These are phyloP conservation scores for Didymella pomorum DNA, from an alignment of 2,329 filamentous ascomycete species.

Conservation along the genomic window DNA sequence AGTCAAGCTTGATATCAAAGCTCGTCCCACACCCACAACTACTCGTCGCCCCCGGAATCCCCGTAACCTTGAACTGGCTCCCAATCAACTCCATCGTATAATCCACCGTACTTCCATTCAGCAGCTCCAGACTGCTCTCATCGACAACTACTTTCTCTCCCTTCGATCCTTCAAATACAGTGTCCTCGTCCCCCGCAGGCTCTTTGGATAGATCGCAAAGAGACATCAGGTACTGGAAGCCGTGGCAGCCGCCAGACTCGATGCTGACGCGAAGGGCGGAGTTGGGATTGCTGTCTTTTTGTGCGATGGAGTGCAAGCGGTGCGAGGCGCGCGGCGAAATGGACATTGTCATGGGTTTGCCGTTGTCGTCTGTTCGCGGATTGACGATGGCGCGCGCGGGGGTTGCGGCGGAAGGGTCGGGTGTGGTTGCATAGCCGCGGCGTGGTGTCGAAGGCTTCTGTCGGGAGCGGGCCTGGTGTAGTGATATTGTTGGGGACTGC, in stretches of 20 bases:
- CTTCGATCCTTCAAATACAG: constrained; percentile 76
- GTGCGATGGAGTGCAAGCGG: constrained; percentile 73
- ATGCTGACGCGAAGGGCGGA: constrained; percentile 91
- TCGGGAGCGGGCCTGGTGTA: neutral
- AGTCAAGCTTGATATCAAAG: constrained; percentile 79
- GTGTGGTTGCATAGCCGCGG: constrained; percentile 46
- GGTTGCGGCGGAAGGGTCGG: constrained; percentile 33
- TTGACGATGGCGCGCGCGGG: constrained; percentile 63
- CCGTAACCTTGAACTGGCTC: constrained; percentile 94
- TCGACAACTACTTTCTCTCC: constrained; percentile 88
- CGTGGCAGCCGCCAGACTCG: constrained; percentile 93
- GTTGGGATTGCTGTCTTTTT: constrained; percentile 69
- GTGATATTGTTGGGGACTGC: neutral
- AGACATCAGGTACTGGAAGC: constrained; percentile 96
- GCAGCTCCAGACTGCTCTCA: constrained; percentile 81
- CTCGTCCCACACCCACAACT: constrained; percentile 97
- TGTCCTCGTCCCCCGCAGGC: constrained; percentile 74
- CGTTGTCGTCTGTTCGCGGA: constrained; percentile 80
- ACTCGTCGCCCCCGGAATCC: constrained; percentile 90
- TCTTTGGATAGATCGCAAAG: constrained; percentile 69
- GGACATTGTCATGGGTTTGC: constrained; percentile 81
- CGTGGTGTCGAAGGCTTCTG: constrained; percentile 18
- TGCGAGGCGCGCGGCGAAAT: constrained; percentile 78
- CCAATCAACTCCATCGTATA: constrained; percentile 96
- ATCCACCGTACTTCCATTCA: constrained; percentile 94